Percentiles rank a stretch among this genome's conserved stretches.
These are phyloP conservation scores for Brasenia schreberi DNA, from an alignment of 164 flowering plant genomes.

Conservation along the genomic window DNA sequence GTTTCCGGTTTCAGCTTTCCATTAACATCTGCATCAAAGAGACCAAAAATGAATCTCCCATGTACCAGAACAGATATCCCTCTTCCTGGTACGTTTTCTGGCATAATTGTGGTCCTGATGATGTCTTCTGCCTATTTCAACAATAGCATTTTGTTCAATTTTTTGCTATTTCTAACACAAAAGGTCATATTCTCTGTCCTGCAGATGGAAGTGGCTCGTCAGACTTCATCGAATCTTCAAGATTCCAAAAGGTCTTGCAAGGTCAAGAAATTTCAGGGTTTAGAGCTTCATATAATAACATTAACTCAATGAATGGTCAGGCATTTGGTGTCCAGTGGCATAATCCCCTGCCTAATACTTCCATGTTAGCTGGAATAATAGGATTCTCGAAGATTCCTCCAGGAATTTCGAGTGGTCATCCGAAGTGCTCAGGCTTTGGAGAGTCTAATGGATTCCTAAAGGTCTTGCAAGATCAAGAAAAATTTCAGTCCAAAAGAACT, in stretches of 20 bases:
- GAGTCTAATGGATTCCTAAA: constrained; percentile 60
- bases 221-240: constrained; percentile 63
- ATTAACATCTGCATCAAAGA: constrained; percentile 37
- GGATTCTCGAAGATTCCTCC: constrained; percentile 14
- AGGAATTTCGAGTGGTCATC: constrained; percentile 10
- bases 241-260: constrained; percentile 99
- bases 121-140: not conserved
- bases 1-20: constrained; percentile 31
- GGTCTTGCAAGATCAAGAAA: constrained; percentile 99
- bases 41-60: constrained; percentile 49
- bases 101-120: not conserved
- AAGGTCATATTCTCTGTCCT: constrained; percentile 2
- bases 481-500: constrained; percentile 15
- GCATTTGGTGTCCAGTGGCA: constrained; percentile 28
- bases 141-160: not conserved
- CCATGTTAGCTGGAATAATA: constrained; percentile 19
- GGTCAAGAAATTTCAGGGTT: constrained; percentile 93
- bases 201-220: constrained; percentile 52
- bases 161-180: not conserved
- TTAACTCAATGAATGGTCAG: constrained; percentile 14
- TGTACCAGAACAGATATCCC: constrained; percentile 39
- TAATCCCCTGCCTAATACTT: constrained; percentile 21
- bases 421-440: constrained; percentile 32
- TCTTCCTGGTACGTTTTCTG: constrained; percentile 35
- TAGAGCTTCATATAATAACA: constrained; percentile 22